A percentile compares a stretch with the other conserved stretches of the same genome.
Evolutionary conservation across 106 monocot species (phyloP).

Genomic region (Dendrobium chrysotoxum): DNA sequence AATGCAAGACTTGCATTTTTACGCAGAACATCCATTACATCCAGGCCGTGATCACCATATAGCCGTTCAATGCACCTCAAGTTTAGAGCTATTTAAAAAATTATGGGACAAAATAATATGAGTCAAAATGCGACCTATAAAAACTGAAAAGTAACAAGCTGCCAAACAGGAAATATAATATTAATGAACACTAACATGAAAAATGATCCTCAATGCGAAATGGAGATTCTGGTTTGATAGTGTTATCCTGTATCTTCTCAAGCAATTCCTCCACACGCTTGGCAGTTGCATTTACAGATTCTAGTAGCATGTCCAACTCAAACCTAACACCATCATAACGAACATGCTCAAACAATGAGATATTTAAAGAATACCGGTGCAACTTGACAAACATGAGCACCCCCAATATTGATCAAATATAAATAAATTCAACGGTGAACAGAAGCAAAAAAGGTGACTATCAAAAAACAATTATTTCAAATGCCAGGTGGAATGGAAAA

Average conservation of each 20-base stretch:
- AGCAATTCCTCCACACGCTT: constrained; percentile 61
- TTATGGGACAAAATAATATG: neutral
- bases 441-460: neutral
- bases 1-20: constrained; percentile 71
- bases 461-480: neutral
- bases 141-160: neutral
- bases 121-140: neutral
- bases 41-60: constrained; percentile 89
- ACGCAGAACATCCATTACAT: constrained; percentile 71
- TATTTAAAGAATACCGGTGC: neutral
- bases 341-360: neutral
- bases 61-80: constrained; percentile 84
- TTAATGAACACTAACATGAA: constrained; percentile 39
- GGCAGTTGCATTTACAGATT: constrained; percentile 62
- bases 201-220: constrained; percentile 67
- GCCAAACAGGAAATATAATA: neutral
- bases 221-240: constrained; percentile 51
- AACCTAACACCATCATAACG: constrained; percentile 38
- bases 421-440: neutral
- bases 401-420: neutral
- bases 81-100: constrained; percentile 48
- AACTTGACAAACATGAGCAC: neutral
- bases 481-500: neutral
- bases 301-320: constrained; percentile 85
- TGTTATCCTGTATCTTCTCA: constrained; percentile 58